These are phyloP conservation scores for Talaromyces sp. DNA, from an alignment of 2,329 filamentous ascomycete genomes.

Conservation along the genomic window DNA sequence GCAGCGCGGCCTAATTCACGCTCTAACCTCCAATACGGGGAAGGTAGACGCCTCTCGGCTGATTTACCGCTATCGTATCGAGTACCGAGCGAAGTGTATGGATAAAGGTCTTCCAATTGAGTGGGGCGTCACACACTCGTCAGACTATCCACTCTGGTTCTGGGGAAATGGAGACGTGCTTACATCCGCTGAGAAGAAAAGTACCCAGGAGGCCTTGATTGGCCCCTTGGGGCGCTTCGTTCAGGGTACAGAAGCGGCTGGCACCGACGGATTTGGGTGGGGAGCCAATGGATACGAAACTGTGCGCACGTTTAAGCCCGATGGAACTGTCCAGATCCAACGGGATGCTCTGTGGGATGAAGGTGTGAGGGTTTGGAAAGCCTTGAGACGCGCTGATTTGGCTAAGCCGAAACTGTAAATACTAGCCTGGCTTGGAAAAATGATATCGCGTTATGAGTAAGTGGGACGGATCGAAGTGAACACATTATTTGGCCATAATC, in stretches of 20 bases:
- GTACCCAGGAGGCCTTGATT: slow-evolving; percentile 37
- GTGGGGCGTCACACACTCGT: slow-evolving; percentile 59
- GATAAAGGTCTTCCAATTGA: slow-evolving; percentile 45
- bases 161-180: slow-evolving; percentile 54
- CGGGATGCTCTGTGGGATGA: slow-evolving; percentile 51
- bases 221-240: slow-evolving; percentile 36
- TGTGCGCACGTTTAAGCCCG: slow-evolving; percentile 48
- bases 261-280: slow-evolving; percentile 28
- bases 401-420: slow-evolving; percentile 11
- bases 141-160: slow-evolving; percentile 60
- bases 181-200: slow-evolving; percentile 47
- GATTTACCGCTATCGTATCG: slow-evolving; percentile 57
- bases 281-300: slow-evolving; percentile 31
- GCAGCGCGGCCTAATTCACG: slow-evolving; percentile 54
- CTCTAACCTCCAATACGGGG: slow-evolving; percentile 40
- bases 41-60: slow-evolving; percentile 46
- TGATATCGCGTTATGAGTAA: too few relatives aligned
- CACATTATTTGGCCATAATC: too few relatives aligned
- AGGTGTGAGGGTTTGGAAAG: slow-evolving; percentile 53
- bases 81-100: slow-evolving; percentile 55
- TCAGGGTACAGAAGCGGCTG: slow-evolving; percentile 11
- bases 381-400: slow-evolving; percentile 23
- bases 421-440: background rate
- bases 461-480: too few relatives aligned
- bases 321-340: slow-evolving; percentile 52